phyloP scores from a whole-genome alignment of 2,329 filamentous ascomycete genomes.

The Rhytidhysteron rufulum region DNA sequence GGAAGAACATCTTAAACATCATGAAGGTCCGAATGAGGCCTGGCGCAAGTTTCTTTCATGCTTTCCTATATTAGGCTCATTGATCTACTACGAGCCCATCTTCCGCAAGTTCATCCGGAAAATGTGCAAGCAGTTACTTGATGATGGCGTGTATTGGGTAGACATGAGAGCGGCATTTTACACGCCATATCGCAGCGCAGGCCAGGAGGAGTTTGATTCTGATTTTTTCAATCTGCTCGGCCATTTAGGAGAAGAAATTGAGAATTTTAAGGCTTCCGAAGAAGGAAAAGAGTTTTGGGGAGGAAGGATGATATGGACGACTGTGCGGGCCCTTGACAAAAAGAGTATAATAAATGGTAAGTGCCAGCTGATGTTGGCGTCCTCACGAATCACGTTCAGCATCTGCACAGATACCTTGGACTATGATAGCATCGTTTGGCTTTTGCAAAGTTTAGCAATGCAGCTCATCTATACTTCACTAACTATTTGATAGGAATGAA shows the following conservation, averaged over 20 bases:
- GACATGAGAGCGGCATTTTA: conserved; percentile 77
- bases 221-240: conserved; percentile 68
- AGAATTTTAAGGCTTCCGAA: conserved; percentile 67
- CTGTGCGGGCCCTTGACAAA: conserved; percentile 61
- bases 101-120: conserved; percentile 71
- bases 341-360: conserved; percentile 63
- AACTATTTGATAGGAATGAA: conserved; percentile 60
- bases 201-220: conserved; percentile 61
- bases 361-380: no score
- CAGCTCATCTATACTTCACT: background rate
- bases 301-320: conserved; percentile 79
- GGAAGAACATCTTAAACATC: conserved; percentile 71
- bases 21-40: conserved; percentile 77
- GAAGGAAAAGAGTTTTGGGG: conserved; percentile 80
- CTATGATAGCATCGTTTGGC: no score
- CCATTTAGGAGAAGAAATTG: conserved; percentile 73
- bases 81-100: conserved; percentile 88
- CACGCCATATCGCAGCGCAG: conserved; percentile 64
- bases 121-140: conserved; percentile 67
- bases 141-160: conserved; percentile 80
- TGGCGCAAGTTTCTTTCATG: conserved; percentile 78
- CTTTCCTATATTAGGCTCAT: conserved; percentile 68
- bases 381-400: no score
- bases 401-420: no score
- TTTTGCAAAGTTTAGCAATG: background rate